Evolutionary conservation across 2,329 filamentous ascomycete species (phyloP).

Genomic region (Ampelomyces quisqualis): DNA sequence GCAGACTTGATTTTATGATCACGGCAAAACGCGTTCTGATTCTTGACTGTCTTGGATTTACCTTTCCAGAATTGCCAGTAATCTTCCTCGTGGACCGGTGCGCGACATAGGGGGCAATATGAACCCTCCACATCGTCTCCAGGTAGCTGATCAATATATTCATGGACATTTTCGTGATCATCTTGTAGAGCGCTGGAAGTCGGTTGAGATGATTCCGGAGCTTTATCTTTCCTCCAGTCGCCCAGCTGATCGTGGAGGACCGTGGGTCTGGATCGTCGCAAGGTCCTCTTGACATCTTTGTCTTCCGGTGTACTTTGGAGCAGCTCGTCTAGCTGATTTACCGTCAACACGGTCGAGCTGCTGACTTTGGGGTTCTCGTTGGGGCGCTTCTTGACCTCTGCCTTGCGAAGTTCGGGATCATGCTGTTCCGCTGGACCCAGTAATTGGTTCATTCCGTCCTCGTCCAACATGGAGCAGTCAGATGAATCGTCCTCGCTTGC

Average conservation of each 20-base stretch:
- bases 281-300: not conserved
- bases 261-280: conserved; percentile 9
- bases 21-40: conserved; percentile 51
- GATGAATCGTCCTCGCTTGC: conserved; percentile 1
- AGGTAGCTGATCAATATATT: conserved; percentile 20
- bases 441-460: conserved; percentile 1
- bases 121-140: conserved; percentile 20
- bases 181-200: conserved; percentile 19
- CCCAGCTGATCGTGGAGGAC: conserved; percentile 19
- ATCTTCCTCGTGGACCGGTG: conserved; percentile 56
- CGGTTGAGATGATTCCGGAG: conserved; percentile 16
- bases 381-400: conserved; percentile 3
- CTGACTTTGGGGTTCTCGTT: not conserved
- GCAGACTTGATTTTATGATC: conserved; percentile 38
- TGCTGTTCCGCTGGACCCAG: not conserved
- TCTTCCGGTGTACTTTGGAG: not conserved
- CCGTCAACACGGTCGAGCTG: not conserved
- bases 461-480: conserved; percentile 6
- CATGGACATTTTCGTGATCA: conserved; percentile 16
- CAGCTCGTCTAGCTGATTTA: not conserved
- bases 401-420: conserved; percentile 10
- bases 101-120: conserved; percentile 67
- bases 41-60: conserved; percentile 46
- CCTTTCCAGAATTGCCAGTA: conserved; percentile 50
- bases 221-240: conserved; percentile 15